Conservation (phyloP, 2,329 filamentous ascomycete species). For the Pestalotiopsis sp. region DNA sequence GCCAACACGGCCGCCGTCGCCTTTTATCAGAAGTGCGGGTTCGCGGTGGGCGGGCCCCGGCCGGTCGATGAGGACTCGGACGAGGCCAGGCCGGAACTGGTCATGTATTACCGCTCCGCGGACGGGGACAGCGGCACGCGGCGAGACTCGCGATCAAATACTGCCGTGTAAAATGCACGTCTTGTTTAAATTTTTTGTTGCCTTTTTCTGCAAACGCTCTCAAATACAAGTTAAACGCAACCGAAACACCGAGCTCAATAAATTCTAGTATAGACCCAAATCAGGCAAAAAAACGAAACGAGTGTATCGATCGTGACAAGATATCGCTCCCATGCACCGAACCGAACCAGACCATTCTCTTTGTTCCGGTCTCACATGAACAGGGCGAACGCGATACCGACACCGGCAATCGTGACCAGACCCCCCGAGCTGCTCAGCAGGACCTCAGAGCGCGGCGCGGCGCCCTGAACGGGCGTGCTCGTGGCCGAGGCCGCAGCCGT, state of each 20-base stretch:
- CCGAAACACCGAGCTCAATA: background rate
- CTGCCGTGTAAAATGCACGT: no score
- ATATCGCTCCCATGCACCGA: background rate
- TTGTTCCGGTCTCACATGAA: conserved; percentile 2
- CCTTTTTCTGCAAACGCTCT: background rate
- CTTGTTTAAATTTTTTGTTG: no score
- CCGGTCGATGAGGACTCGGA: conserved; percentile 6
- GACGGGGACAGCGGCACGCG: background rate
- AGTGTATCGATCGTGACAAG: background rate
- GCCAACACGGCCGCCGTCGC: conserved; percentile 32
- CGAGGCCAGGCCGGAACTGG: conserved; percentile 16
- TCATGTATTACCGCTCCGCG: conserved; percentile 20
- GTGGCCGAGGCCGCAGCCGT: background rate
- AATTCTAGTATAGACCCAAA: background rate
- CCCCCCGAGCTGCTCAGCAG: background rate
- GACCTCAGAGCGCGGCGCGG: background rate
- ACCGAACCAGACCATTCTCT: background rate
- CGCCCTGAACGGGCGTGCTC: conserved; percentile 4
- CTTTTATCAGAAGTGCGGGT: conserved; percentile 38
- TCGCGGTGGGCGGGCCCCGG: conserved; percentile 22
- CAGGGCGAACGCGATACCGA: conserved; percentile 12
- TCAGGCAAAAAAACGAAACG: background rate
- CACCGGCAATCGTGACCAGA: conserved; percentile 12
- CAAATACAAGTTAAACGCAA: background rate
- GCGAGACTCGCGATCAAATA: no score